Base-by-base conservation (phyloP, 208 protist species). In the Angomonas ambiguus region DNA sequence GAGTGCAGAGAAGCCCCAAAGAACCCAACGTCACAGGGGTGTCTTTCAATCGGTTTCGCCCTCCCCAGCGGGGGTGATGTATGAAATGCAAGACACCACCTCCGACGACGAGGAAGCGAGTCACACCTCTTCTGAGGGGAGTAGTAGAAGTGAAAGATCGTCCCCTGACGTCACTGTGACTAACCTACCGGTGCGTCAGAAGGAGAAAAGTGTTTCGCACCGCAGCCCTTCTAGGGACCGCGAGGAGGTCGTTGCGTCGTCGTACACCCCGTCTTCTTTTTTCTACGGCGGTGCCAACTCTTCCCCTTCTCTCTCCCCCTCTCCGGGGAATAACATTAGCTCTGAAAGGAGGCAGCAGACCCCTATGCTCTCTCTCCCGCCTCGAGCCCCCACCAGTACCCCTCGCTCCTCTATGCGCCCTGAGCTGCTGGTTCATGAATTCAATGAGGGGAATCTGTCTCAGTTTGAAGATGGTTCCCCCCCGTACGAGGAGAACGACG, bases 321-420 rank as follows among this genome's bases (percentile, higher is more conserved):
- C 16, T 31, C 51, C 16, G 20, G 51, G 6, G 18, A 32, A 31
- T 34, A 24, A 13, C 2, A 20, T 31, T 33, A 22, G 6, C 56
- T 61, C 56, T 5, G 27, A 59, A 28, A 11, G 30, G 31, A 27
- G 34, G 31, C 56, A 61, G 56, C 56, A 42, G 56, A 61, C 56
- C 1, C 56, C 56, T 33, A 61, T 61, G 56, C 34, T 31, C 30
- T 45, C 30, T 22, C 24, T 25, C 30, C 56, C 56, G 30, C 56
- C 56, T 3, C 56, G 56, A 8, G 56, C 56, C 13, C 56, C 56
- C 16, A 61, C 56, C 28, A 61, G 56, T 33, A 61, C 56, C 13
- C 56, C 56, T 27, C 56, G n/a, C 18, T 31, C 30, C 30, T 6
- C 32, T 16, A 33, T 41, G 56, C 24, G 34, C 35, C 8, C 35